Conservation (phyloP, 2,329 filamentous ascomycete genomes). For the Pseudogymnoascus sp. region DNA sequence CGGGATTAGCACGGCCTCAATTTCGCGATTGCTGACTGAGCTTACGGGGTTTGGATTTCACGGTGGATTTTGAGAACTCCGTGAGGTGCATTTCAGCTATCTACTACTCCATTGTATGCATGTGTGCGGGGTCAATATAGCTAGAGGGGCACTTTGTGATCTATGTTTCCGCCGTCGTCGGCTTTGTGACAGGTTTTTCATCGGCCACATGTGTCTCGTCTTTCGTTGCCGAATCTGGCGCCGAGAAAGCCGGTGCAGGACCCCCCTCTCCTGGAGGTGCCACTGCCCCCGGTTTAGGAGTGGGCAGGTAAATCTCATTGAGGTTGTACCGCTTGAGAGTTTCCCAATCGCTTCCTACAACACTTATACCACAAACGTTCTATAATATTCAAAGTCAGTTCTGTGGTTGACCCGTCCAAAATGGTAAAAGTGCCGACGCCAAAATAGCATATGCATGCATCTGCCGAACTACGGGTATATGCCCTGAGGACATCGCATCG, state of each 20-base stretch:
- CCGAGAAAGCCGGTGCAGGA: not conserved
- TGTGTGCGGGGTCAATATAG: not conserved
- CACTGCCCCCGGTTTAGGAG: slow-evolving; percentile 12
- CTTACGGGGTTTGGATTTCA: slow-evolving; percentile 1
- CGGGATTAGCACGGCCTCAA: not conserved
- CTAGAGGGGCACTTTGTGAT: not conserved
- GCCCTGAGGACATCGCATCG: not conserved
- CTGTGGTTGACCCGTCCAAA: not conserved
- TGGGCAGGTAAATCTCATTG: slow-evolving; percentile 55
- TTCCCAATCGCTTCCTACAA: slow-evolving; percentile 63
- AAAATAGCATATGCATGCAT: slow-evolving; percentile 6
- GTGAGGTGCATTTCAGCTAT: not conserved
- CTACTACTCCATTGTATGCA: not conserved
- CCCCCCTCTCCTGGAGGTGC: slow-evolving; percentile 8
- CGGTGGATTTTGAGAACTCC: not conserved
- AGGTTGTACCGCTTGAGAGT: slow-evolving; percentile 69
- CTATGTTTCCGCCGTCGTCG: not conserved
- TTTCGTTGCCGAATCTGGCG: not conserved
- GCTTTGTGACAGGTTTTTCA: not conserved
- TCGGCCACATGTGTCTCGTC: not conserved
- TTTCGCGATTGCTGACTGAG: not conserved
- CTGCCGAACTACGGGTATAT: slow-evolving; percentile 7
- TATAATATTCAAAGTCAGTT: slow-evolving; percentile 29
- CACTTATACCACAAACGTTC: slow-evolving; percentile 70
- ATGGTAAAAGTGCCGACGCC: not conserved